A percentile compares a stretch with the other conserved stretches of the same genome.
These are phyloP conservation scores for Tetracladium marchalianum DNA, from an alignment of 495 filamentous ascomycete genomes.

Conservation along the genomic window DNA sequence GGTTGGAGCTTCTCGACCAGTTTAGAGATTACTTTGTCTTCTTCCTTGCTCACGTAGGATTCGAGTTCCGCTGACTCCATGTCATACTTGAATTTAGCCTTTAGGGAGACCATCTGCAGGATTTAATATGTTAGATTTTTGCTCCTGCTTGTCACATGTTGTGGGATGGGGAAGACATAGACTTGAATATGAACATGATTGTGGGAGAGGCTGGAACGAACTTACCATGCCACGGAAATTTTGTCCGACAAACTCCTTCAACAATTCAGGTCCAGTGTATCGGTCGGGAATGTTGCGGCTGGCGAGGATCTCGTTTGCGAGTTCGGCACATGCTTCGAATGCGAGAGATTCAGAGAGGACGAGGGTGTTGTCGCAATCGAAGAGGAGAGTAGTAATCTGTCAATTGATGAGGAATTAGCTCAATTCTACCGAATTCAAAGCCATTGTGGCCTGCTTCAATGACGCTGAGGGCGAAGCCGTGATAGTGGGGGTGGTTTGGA, in stretches of 20 bases:
- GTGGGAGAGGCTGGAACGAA: constrained; percentile 16
- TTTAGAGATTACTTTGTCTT: constrained; percentile 76
- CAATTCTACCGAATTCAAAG: no score
- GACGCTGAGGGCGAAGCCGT: no score
- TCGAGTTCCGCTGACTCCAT: constrained; percentile 61
- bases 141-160: no score
- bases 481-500: no score
- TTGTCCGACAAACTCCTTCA: constrained; percentile 86
- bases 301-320: constrained; percentile 82
- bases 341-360: constrained; percentile 85
- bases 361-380: constrained; percentile 98
- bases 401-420: constrained; percentile 6
- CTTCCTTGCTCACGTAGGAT: constrained; percentile 66
- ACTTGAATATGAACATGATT: no score
- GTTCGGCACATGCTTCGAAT: constrained; percentile 88
- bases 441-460: no score
- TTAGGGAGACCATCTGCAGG: constrained; percentile 46
- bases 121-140: no score
- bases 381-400: constrained; percentile 73
- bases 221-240: constrained; percentile 90
- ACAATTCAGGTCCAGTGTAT: constrained; percentile 72
- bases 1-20: constrained; percentile 51
- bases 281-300: constrained; percentile 53
- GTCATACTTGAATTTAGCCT: constrained; percentile 65
- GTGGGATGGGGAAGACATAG: no score